Percentiles rank a stretch among this genome's conserved stretches.
Evolutionary conservation across 208 protist species (phyloP).

Genomic region (Phytomonas sp.): DNA sequence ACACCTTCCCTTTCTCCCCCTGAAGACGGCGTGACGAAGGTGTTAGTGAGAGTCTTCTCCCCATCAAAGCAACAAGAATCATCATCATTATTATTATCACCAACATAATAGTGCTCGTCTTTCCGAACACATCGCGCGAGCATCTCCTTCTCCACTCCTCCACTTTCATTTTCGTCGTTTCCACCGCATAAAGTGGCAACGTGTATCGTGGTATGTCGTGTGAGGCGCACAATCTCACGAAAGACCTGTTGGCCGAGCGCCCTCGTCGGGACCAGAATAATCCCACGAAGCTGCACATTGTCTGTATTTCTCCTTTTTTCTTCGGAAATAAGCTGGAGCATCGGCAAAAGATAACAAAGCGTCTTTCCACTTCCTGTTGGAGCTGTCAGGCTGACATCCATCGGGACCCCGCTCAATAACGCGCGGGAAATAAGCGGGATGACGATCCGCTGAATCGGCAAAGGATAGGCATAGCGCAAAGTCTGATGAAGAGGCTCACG

Average conservation of each 20-base stretch:
- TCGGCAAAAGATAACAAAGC: constrained; percentile 79
- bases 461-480: constrained; percentile 54
- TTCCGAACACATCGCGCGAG: constrained; percentile 36
- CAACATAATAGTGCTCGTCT: no score
- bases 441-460: constrained; percentile 75
- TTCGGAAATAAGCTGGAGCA: constrained; percentile 54
- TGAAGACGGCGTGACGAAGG: no score
- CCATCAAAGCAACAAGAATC: no score
- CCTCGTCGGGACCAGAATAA: constrained; percentile 81
- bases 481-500: constrained; percentile 31
- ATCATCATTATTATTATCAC: no score
- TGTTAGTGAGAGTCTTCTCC: no score
- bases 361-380: constrained; percentile 88
- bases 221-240: constrained; percentile 53
- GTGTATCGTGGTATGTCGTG: constrained; percentile 52
- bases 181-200: constrained; percentile 55
- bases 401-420: constrained; percentile 61
- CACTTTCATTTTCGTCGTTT: neutral
- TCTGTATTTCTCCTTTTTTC: constrained; percentile 48
- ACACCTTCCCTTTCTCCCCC: no score
- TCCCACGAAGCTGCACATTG: constrained; percentile 47
- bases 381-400: constrained; percentile 86
- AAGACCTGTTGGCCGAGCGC: constrained; percentile 76
- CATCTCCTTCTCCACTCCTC: constrained; percentile 24
- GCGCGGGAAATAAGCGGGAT: constrained; percentile 58